phyloP scores from a whole-genome alignment of 164 flowering plant genomes.

The Kalanchoe fedtschenkoi region DNA sequence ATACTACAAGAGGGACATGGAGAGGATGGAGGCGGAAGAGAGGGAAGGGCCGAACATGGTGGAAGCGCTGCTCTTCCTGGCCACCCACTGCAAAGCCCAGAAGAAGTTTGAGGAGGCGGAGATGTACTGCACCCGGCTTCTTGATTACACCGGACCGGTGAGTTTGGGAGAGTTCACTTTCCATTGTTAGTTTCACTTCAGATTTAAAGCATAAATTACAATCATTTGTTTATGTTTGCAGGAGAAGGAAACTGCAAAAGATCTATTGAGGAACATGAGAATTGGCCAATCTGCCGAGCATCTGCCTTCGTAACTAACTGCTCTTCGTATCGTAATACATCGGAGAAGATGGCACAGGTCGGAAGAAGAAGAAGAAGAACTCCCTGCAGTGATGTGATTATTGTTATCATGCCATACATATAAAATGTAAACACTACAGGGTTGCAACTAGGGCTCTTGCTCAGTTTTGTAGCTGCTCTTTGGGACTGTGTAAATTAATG shows the following conservation, averaged over 20 bases:
- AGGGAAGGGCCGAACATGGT: slow-evolving; percentile 90
- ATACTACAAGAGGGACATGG: slow-evolving; percentile 84
- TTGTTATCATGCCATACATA: too few relatives aligned
- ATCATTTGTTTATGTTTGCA: slow-evolving; percentile 22
- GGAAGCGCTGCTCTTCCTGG: slow-evolving; percentile 80
- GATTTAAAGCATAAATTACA: too few relatives aligned
- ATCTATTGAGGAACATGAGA: slow-evolving; percentile 64
- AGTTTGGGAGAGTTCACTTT: too few relatives aligned
- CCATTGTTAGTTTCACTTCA: too few relatives aligned
- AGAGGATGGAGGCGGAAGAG: slow-evolving; percentile 90
- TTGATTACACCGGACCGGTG: slow-evolving; percentile 88
- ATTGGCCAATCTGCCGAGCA: slow-evolving; percentile 44
- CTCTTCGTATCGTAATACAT: not conserved
- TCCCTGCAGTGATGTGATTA: too few relatives aligned
- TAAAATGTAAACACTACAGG: too few relatives aligned
- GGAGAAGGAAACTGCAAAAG: slow-evolving; percentile 95
- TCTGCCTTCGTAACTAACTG: slow-evolving; percentile 38
- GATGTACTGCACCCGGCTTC: slow-evolving; percentile 77
- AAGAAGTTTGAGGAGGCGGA: slow-evolving; percentile 81
- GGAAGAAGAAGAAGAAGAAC: not conserved
- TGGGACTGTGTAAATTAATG: too few relatives aligned
- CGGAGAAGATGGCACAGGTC: too few relatives aligned
- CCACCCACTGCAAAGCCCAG: slow-evolving; percentile 44
- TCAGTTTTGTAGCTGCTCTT: too few relatives aligned
- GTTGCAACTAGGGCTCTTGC: too few relatives aligned